Evolutionary conservation across 129 eudicot genomes (phyloP), one percentile per base, ranked within the genome.

Genomic region (Calendula officinalis): DNA sequence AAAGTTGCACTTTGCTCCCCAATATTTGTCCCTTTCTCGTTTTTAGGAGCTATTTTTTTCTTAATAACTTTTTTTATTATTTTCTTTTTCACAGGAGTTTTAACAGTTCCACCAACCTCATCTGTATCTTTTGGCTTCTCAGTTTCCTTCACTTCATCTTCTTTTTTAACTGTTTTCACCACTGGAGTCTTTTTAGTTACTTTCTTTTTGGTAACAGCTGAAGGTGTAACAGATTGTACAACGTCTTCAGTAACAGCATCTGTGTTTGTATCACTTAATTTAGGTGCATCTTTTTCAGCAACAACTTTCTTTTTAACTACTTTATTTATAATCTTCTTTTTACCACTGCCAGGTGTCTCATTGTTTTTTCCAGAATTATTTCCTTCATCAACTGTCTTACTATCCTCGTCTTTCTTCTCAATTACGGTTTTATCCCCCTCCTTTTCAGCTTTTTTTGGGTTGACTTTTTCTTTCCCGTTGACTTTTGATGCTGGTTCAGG

Each of bases 1-100:
- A 46, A 41, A 43, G 40, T 76, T 47, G 61, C 66, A 71, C 27
- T 65, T 71, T 68, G 69, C 56, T 76, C 72, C 49, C 43, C 80
- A 35, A 55, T 45, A 63, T 41, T 43, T 49, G 67, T 56, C 54
- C 39, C 53, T 37, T 51, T 42, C 60, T 45, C 70, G 33, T 69
- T 79, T 35, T 69, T 72, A 37, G 81, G 27, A 46, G 69, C 53
- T 13, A 66, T 80, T 69, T 85, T 84, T 57, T 55, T 78, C 72
- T 89, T 94, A 14, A 77, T 76, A 17, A 89, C 97, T 75, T 75
- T 83, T 77, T 66, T 88, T 45, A 94, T 63, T 39, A 89, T 72
- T 82, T 83, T 94, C 74, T 74, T 94, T 74, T 88, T 88, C 22
- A 79, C 83, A 14, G 71, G 35, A 60, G 77, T 66, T 61, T 86